phyloP scores from a whole-genome alignment of 1,284 basidiomycete genomes.

The Ustilago nuda region DNA sequence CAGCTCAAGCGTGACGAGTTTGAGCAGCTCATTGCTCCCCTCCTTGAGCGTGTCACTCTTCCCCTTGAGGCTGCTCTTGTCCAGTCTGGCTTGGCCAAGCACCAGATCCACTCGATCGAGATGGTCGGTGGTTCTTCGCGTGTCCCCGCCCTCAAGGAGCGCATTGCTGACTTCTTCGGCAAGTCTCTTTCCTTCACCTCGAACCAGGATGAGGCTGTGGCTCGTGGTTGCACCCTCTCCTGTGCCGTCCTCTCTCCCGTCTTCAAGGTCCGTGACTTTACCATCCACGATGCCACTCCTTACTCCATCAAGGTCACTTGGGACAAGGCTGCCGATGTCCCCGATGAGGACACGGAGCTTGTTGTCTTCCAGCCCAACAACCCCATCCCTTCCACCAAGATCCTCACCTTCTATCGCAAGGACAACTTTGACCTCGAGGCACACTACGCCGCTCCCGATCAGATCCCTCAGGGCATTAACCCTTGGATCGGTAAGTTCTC shows the following conservation, averaged over 20 bases:
- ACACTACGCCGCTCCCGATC: slow-evolving; percentile 60
- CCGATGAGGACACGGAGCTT: slow-evolving; percentile 68
- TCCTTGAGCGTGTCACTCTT: slow-evolving; percentile 58
- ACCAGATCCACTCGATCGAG: slow-evolving; percentile 67
- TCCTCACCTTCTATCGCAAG: slow-evolving; percentile 69
- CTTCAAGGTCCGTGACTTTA: slow-evolving; percentile 68
- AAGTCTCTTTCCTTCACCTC: slow-evolving; percentile 65
- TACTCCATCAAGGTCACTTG: slow-evolving; percentile 70
- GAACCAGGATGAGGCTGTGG: slow-evolving; percentile 68
- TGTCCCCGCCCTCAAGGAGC: slow-evolving; percentile 67
- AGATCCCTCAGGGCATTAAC: slow-evolving; percentile 64
- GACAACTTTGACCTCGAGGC: slow-evolving; percentile 67
- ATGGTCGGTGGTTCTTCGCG: slow-evolving; percentile 68
- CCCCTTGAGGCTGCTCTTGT: slow-evolving; percentile 64
- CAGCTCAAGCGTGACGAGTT: slow-evolving; percentile 69
- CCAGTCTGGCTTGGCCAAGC: slow-evolving; percentile 66
- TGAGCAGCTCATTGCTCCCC: slow-evolving; percentile 63
- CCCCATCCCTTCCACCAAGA: slow-evolving; percentile 69
- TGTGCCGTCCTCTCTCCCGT: slow-evolving; percentile 69
- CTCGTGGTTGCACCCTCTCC: slow-evolving; percentile 67
- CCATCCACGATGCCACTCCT: slow-evolving; percentile 66
- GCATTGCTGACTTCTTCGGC: slow-evolving; percentile 61
- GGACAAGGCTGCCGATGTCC: slow-evolving; percentile 67
- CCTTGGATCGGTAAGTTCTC: slow-evolving; percentile 66
- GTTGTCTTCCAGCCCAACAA: slow-evolving; percentile 69